Conservation (phyloP, 1,284 basidiomycete genomes). For the Pseudozyma thailandica region DNA sequence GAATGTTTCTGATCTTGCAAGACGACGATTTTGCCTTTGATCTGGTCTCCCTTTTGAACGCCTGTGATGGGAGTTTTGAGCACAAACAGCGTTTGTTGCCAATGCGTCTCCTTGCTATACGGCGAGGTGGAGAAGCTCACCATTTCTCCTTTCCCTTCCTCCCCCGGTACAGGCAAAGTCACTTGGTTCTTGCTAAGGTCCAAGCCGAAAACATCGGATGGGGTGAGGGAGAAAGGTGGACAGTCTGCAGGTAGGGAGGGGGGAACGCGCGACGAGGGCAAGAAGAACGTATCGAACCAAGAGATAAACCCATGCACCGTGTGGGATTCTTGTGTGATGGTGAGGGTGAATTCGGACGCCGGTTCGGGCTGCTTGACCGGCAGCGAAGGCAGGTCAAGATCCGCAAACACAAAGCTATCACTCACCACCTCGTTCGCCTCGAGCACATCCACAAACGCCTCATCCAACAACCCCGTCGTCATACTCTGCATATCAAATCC, state of each 20-base stretch:
- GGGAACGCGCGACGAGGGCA: slow-evolving; percentile 21
- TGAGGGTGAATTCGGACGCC: slow-evolving; percentile 43
- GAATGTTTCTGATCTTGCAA: slow-evolving; percentile 83
- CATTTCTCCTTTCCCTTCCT: slow-evolving; percentile 58
- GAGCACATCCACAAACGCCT: slow-evolving; percentile 63
- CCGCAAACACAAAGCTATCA: slow-evolving; percentile 49
- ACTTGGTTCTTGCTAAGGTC: slow-evolving; percentile 81
- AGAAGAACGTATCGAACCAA: slow-evolving; percentile 68
- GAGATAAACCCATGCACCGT: slow-evolving; percentile 59
- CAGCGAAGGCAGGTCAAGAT: slow-evolving; percentile 57
- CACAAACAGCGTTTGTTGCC: slow-evolving; percentile 95
- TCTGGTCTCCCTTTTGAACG: slow-evolving; percentile 79
- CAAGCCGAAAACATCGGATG: slow-evolving; percentile 74
- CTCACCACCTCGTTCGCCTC: slow-evolving; percentile 49
- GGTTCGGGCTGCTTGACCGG: slow-evolving; percentile 67
- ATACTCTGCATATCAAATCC: slow-evolving; percentile 71
- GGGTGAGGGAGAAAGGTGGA: slow-evolving; percentile 18
- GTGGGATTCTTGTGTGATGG: slow-evolving; percentile 5
- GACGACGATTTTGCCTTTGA: slow-evolving; percentile 84
- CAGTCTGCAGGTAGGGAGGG: slow-evolving; percentile 21
- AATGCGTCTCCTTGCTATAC: slow-evolving; percentile 87
- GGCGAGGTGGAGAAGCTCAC: slow-evolving; percentile 94
- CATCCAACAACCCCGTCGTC: slow-evolving; percentile 59
- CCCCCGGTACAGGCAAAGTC: background rate
- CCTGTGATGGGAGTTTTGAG: slow-evolving; percentile 78